Conservation (phyloP, 2,329 filamentous ascomycete species). For the Penicillium vulpinum region DNA sequence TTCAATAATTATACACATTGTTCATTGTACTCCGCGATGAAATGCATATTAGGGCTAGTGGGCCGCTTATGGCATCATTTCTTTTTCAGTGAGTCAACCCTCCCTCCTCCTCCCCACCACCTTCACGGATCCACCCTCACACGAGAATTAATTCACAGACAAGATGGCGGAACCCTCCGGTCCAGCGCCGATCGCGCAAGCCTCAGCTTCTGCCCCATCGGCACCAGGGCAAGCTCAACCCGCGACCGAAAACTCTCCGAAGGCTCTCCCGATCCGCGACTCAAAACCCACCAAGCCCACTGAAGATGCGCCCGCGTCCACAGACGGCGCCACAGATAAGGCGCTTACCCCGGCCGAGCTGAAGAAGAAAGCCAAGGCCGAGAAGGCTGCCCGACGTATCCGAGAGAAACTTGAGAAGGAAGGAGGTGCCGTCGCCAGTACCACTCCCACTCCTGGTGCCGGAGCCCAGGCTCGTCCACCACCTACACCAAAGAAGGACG, state of each 20-base stretch:
- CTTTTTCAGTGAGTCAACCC: constrained; percentile 35
- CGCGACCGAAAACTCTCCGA: constrained; percentile 16
- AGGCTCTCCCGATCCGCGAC: constrained; percentile 27
- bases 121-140: constrained; percentile 24
- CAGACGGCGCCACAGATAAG: constrained; percentile 28
- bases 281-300: constrained; percentile 25
- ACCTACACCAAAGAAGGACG: constrained; percentile 34
- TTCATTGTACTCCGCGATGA: background rate
- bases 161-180: constrained; percentile 32
- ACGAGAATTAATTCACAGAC: constrained; percentile 20
- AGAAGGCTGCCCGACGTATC: constrained; percentile 83
- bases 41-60: constrained; percentile 28
- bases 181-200: constrained; percentile 18
- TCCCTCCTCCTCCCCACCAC: constrained; percentile 29
- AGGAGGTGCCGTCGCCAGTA: constrained; percentile 42
- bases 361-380: constrained; percentile 86
- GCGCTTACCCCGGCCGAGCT: constrained; percentile 63
- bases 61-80: constrained; percentile 38
- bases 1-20: background rate
- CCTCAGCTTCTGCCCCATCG: constrained; percentile 17
- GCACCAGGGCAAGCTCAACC: constrained; percentile 19
- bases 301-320: constrained; percentile 24
- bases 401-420: constrained; percentile 62
- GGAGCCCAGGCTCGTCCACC: constrained; percentile 26
- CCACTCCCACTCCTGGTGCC: constrained; percentile 37